Base-by-base conservation (phyloP, 163 green algal genomes). In the Chloromonas sp. region DNA sequence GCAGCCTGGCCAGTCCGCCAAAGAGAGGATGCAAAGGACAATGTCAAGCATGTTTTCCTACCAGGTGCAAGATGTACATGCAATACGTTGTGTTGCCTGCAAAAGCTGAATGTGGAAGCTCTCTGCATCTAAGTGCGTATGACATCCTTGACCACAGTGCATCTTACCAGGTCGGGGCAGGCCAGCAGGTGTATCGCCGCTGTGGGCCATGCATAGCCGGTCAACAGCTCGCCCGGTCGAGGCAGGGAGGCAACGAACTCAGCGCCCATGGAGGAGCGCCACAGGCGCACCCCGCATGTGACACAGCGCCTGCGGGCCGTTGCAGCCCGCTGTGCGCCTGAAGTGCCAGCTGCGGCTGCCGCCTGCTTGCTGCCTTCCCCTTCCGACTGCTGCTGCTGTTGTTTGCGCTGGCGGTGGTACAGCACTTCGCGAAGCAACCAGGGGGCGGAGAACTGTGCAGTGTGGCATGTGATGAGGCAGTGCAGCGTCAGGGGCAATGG, bases 341-440 rank as follows among this genome's bases (percentile, higher is more conserved):
- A 2, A 36, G 15, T 5, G 13, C 3, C n/a, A 60, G 77, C 77
- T 81, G 77, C 1, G 1, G 13, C 13, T 61, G 77, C 1, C 3
- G 77, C 14, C 77, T 61, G 3, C 36, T 13, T 81, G 77, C n/a
- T 60, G n/a, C n/a, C 5, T 1, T 2, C 1, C 77, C 77, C 15
- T 36, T 61, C 3, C n/a, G 8, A 3, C 11, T n/a, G 59, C 79
- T 70, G 79, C 11, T 71, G 79, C 59, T 57, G 79, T 60, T 82
- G 59, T 60, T 82, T 59, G 58, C 59, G 60, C 58, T 13, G 59
- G 2, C 79, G 58, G 59, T 2, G 59, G 36, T 2, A 58, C 59
- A 82, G 79, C 79, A 82, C 79, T 57, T 82, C 79, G 36, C 79
- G 79, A 8, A 82, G 79, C 59, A 82, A 60, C 59, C 58, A 8